These are phyloP conservation scores for Sanguinoderma infundibulare DNA, from an alignment of 1,284 basidiomycete species.

Conservation along the genomic window DNA sequence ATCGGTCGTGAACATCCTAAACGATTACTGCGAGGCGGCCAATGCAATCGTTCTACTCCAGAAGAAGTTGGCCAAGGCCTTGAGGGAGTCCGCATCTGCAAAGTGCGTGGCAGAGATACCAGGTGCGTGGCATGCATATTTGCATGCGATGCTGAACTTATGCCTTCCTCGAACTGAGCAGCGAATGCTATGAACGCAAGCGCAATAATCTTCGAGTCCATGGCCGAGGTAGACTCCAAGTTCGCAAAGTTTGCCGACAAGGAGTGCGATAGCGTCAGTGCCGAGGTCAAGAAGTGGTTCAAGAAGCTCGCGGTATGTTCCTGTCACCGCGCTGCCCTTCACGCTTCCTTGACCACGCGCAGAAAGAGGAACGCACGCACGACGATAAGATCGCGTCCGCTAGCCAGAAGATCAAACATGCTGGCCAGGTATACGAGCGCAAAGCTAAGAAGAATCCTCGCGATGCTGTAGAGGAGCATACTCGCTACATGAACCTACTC, in stretches of 20 bases:
- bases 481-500: conserved; percentile 75
- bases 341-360: background rate
- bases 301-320: conserved; percentile 71
- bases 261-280: conserved; percentile 66
- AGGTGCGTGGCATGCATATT: conserved; percentile 41
- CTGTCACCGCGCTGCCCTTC: background rate
- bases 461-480: conserved; percentile 75
- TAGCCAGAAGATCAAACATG: conserved; percentile 79
- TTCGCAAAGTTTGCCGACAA: conserved; percentile 76
- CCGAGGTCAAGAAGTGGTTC: conserved; percentile 82
- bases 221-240: conserved; percentile 72
- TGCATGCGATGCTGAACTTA: background rate
- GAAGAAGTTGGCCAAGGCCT: conserved; percentile 73
- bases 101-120: conserved; percentile 67
- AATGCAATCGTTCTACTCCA: conserved; percentile 64
- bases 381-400: conserved; percentile 70
- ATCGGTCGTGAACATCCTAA: conserved; percentile 63
- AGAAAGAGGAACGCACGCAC: conserved; percentile 82
- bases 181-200: conserved; percentile 68
- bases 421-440: conserved; percentile 75
- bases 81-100: conserved; percentile 63
- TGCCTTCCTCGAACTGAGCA: conserved; percentile 34
- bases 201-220: conserved; percentile 67
- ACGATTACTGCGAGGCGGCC: conserved; percentile 75
- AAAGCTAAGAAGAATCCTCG: conserved; percentile 73